Evolutionary conservation across 2,329 filamentous ascomycete genomes (phyloP).

Genomic region (Westerdykella ornata): DNA sequence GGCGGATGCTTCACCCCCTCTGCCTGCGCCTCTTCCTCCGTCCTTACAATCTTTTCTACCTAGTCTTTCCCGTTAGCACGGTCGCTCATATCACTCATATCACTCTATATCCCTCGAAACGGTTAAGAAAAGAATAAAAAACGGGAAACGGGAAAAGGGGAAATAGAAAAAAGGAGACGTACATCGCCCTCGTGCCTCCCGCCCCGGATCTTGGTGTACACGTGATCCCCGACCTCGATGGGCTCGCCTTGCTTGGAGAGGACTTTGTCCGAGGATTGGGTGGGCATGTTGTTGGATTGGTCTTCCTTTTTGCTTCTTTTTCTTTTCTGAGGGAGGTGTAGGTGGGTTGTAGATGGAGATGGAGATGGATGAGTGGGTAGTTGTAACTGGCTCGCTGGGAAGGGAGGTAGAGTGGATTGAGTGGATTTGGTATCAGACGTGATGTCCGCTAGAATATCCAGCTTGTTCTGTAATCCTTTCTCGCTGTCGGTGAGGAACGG

Average conservation of each 20-base stretch:
- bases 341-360: too few species aligned
- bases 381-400: too few species aligned
- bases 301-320: too few species aligned
- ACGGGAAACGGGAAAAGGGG: constrained; percentile 3
- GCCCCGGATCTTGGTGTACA: constrained; percentile 39
- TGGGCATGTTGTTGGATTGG: constrained; percentile 1
- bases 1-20: constrained; percentile 39
- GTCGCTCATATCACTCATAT: neutral
- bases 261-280: constrained; percentile 5
- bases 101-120: neutral
- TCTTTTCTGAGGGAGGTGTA: too few species aligned
- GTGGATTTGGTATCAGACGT: too few species aligned
- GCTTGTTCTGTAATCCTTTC: too few species aligned
- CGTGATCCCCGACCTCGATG: constrained; percentile 37
- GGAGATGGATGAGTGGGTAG: too few species aligned
- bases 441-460: too few species aligned
- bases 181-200: constrained; percentile 38
- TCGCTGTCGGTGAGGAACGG: too few species aligned
- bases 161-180: constrained; percentile 4
- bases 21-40: constrained; percentile 31
- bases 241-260: constrained; percentile 36
- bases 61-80: constrained; percentile 5
- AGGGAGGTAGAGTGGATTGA: too few species aligned
- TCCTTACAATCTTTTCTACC: constrained; percentile 37
- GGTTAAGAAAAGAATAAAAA: constrained; percentile 1